Evolutionary conservation across 2,329 filamentous ascomycete species (phyloP).

Genomic region (Venturia oleaginea): DNA sequence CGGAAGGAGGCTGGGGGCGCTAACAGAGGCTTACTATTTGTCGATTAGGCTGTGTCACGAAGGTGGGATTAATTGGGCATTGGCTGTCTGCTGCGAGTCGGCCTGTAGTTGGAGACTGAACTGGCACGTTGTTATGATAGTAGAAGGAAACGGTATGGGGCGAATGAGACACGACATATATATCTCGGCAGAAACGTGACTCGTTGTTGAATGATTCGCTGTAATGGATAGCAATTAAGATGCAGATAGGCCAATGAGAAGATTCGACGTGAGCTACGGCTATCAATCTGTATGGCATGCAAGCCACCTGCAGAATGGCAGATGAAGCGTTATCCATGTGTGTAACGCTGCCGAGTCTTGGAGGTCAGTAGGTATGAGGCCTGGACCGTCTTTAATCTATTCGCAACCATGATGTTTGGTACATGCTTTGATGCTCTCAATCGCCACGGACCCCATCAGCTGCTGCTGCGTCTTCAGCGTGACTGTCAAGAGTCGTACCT

Average conservation of each 20-base stretch:
- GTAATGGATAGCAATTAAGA: too few species aligned
- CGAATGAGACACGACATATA: too few species aligned
- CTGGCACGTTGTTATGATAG: too few species aligned
- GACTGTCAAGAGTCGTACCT: neutral
- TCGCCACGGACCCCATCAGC: neutral
- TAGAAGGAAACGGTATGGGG: too few species aligned
- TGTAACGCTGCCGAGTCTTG: neutral
- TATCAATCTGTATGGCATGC: neutral
- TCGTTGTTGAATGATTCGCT: too few species aligned
- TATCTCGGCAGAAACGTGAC: too few species aligned
- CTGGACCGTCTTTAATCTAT: neutral
- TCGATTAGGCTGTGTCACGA: neutral
- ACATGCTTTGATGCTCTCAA: neutral
- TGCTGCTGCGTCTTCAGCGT: neutral
- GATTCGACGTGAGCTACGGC: neutral
- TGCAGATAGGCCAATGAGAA: neutral
- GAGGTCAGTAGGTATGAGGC: neutral
- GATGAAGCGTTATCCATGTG: too few species aligned
- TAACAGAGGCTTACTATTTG: neutral
- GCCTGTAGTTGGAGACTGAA: neutral
- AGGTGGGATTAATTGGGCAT: neutral
- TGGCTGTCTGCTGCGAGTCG: neutral
- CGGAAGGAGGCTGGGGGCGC: neutral
- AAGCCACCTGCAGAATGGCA: neutral
- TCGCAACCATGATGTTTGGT: neutral